Percentiles rank a stretch among this genome's conserved stretches.
Evolutionary conservation across 352 stramenopile species (phyloP).

Genomic region (Globisporangium nodosum): DNA sequence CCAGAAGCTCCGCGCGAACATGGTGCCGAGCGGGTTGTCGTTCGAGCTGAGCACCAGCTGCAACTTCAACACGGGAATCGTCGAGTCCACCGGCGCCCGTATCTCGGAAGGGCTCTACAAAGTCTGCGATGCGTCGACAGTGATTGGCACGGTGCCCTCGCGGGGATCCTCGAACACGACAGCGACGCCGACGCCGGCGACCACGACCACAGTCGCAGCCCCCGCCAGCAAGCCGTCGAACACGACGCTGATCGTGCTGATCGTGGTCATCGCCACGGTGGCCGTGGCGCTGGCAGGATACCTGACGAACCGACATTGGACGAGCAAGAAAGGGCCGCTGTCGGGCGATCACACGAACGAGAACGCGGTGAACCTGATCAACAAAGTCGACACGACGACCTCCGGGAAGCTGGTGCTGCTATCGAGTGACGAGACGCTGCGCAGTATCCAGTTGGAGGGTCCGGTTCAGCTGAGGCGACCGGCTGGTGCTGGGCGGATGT

Average conservation of each 20-base stretch:
- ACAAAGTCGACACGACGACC: conserved; percentile 28
- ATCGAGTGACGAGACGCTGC: conserved; percentile 61
- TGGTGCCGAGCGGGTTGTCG: conserved; percentile 2
- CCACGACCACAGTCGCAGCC: background rate
- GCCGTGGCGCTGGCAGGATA: conserved; percentile 30
- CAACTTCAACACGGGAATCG: conserved; percentile 10
- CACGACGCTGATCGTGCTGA: conserved; percentile 46
- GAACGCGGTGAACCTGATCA: conserved; percentile 39
- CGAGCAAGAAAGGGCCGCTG: conserved; percentile 5
- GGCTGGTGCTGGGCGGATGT: conserved; percentile 41
- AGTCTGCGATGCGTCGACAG: conserved; percentile 11
- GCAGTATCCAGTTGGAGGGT: conserved; percentile 42
- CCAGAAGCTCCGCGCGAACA: conserved; percentile 7
- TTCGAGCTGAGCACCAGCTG: conserved; percentile 10
- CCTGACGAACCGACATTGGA: conserved; percentile 32
- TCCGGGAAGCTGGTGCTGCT: conserved; percentile 52
- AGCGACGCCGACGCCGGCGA: background rate
- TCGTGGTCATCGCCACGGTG: conserved; percentile 37
- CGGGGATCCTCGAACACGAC: background rate
- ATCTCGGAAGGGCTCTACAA: conserved; percentile 14
- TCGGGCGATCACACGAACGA: conserved; percentile 9
- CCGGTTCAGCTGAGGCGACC: conserved; percentile 50
- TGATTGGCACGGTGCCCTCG: background rate
- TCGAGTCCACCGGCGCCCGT: conserved; percentile 2
- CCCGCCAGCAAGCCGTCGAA: conserved; percentile 5